These are phyloP conservation scores for Scheffersomyces insectosa DNA, from an alignment of 1,139 yeast genomes.

Conservation along the genomic window DNA sequence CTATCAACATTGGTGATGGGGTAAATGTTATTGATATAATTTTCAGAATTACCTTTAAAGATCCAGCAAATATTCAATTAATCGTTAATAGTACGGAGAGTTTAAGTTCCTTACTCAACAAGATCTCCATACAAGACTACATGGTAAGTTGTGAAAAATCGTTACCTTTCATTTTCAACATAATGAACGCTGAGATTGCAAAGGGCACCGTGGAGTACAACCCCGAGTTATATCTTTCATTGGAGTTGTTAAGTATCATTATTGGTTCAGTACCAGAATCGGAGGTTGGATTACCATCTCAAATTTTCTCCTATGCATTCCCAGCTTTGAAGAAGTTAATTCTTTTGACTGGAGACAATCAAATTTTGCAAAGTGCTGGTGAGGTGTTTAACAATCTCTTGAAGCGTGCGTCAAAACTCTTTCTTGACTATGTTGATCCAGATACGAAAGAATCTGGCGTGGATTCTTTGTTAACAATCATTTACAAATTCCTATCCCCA, in stretches of 20 bases:
- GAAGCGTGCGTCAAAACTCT: slow-evolving; percentile 47
- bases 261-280: slow-evolving; percentile 46
- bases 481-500: slow-evolving; percentile 73
- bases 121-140: slow-evolving; percentile 47
- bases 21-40: slow-evolving; percentile 50
- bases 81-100: slow-evolving; percentile 63
- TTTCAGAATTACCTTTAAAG: slow-evolving; percentile 66
- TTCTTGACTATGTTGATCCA: slow-evolving; percentile 41
- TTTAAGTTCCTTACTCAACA: slow-evolving; percentile 56
- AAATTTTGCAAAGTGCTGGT: slow-evolving; percentile 74
- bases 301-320: slow-evolving; percentile 51
- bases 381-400: slow-evolving; percentile 70
- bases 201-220: slow-evolving; percentile 40
- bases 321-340: slow-evolving; percentile 55
- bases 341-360: slow-evolving; percentile 66
- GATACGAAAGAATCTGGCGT: slow-evolving; percentile 49
- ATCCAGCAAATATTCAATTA: slow-evolving; percentile 72
- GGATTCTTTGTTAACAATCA: slow-evolving; percentile 56
- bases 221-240: slow-evolving; percentile 62
- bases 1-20: slow-evolving; percentile 19
- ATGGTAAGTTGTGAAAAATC: slow-evolving; percentile 50
- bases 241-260: slow-evolving; percentile 66
- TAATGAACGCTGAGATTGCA: slow-evolving; percentile 26
- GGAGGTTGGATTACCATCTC: slow-evolving; percentile 45
- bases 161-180: slow-evolving; percentile 49